Percentiles rank a stretch among this genome's conserved stretches.
These are phyloP conservation scores for Magnolia changhungtana DNA, from an alignment of 164 flowering plant species.

Conservation along the genomic window DNA sequence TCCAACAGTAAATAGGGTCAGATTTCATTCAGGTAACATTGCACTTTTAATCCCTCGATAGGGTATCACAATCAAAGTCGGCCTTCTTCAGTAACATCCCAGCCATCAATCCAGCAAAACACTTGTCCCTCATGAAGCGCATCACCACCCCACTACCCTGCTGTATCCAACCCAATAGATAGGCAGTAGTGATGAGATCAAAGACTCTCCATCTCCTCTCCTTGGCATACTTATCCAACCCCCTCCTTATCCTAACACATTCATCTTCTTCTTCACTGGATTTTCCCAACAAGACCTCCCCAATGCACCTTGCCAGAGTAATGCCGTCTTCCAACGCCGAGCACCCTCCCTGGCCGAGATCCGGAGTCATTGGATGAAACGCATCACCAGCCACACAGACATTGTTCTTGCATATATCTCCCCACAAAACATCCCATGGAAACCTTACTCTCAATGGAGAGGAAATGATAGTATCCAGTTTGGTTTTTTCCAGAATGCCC, in stretches of 20 bases:
- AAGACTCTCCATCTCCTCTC: conserved; percentile 20
- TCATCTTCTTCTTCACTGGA: conserved; percentile 47
- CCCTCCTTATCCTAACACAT: conserved; percentile 28
- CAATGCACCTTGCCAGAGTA: conserved; percentile 17
- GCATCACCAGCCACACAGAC: conserved; percentile 50
- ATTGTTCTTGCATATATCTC: conserved; percentile 34
- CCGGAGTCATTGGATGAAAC: conserved; percentile 67
- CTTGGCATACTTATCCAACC: conserved; percentile 10
- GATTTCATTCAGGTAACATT: too few relatives aligned
- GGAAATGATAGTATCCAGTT: conserved; percentile 13
- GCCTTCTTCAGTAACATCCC: conserved; percentile 19
- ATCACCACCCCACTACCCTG: conserved; percentile 8
- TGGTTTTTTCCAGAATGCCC: conserved; percentile 23
- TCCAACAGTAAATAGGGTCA: too few relatives aligned
- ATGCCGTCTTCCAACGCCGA: conserved; percentile 14
- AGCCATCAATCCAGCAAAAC: conserved; percentile 4
- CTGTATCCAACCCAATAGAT: conserved; percentile 15
- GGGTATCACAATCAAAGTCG: conserved; percentile 14
- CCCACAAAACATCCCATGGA: conserved; percentile 40
- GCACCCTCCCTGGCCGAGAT: conserved; percentile 14
- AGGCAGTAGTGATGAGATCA: conserved; percentile 13
- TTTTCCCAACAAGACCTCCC: conserved; percentile 9
- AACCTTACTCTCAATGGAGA: conserved; percentile 30
- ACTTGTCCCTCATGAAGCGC: conserved; percentile 18
- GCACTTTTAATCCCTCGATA: not conserved